Evolutionary conservation across 257 asterid species (phyloP).

Genomic region (Penstemon barbatus): DNA sequence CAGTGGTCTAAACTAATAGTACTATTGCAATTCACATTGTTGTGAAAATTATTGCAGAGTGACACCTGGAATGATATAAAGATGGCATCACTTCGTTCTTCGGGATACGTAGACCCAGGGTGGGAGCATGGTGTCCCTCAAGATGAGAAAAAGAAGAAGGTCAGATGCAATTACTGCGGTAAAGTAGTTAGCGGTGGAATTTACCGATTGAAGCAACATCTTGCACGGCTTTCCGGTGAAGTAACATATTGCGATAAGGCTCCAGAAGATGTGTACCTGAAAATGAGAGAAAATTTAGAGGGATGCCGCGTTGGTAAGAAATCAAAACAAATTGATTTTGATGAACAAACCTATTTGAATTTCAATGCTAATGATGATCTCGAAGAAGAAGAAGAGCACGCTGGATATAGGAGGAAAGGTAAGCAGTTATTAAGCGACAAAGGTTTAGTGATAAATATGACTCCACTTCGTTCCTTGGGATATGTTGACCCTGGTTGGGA

Average conservation of each 20-base stretch:
- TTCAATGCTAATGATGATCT: slow-evolving; percentile 51
- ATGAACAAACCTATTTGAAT: slow-evolving; percentile 71
- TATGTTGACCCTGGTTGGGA: slow-evolving; percentile 98
- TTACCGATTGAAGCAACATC: slow-evolving; percentile 89
- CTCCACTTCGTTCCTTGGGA: slow-evolving; percentile 88
- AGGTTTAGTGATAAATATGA: slow-evolving; percentile 59
- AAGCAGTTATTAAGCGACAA: slow-evolving; percentile 62
- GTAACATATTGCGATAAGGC: slow-evolving; percentile 90
- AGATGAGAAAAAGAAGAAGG: slow-evolving; percentile 88
- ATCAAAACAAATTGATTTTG: slow-evolving; percentile 62
- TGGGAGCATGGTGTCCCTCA: slow-evolving; percentile 95
- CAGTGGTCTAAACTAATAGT: neutral
- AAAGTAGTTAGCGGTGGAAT: slow-evolving; percentile 94
- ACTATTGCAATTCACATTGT: slow-evolving; percentile 10
- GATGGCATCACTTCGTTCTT: slow-evolving; percentile 73
- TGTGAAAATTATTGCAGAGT: slow-evolving; percentile 6
- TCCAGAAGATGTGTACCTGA: slow-evolving; percentile 72
- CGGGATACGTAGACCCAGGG: slow-evolving; percentile 82
- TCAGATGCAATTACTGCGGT: slow-evolving; percentile 83
- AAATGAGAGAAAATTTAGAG: slow-evolving; percentile 79
- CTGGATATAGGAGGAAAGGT: slow-evolving; percentile 62
- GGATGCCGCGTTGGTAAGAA: slow-evolving; percentile 82
- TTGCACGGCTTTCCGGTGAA: slow-evolving; percentile 87
- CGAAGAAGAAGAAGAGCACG: slow-evolving; percentile 69
- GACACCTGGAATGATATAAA: slow-evolving; percentile 36